Evolutionary conservation across 2,329 filamentous ascomycete species (phyloP), one percentile per base, ranked within the genome.

Genomic region (Bipolaris oryzae): DNA sequence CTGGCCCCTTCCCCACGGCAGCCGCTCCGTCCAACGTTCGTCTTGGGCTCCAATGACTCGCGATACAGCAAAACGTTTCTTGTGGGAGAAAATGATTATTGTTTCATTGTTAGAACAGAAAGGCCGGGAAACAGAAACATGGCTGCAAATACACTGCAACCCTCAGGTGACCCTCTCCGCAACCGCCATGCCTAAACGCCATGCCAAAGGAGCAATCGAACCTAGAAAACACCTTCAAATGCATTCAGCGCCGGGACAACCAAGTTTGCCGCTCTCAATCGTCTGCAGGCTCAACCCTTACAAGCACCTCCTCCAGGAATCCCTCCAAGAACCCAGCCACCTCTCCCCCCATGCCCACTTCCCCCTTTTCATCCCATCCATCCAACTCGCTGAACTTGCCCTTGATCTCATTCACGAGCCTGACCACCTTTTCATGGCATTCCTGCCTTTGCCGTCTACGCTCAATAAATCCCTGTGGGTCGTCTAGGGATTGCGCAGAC

Each of bases 291-390:
- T 98, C 94, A 13, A 98, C 91, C 53, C 95, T 81, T 34, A 97
- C 92, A 20, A 99, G 80, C 21, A 99, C 89, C 80, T 99, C 95
- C 75, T 99, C 95, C 33, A 99, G 79, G 61, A 98, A 85, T 0
- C 93, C 94, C 75, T 99, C 95, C 7, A 98, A 78, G 66, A 98
- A 96, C 1, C 90, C 91, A 42, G 88, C 87, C 1, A 96, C 92
- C 23, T 94, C 93, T 42, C 91, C 88, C 0, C 92, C 94, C 94
- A 98, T 97, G 1, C 92, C 92, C 10, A 98, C 92, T 5, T 92
- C 91, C 66, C 92, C 90, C 41, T 88, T 85, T 74, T 89, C 89
- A 76, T 99, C 95, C 77, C 88, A 90, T 61, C 89, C 85, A 75
- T 99, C 94, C 69, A 99, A 92, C 74, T 96, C 92, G 71, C 89